phyloP scores from a whole-genome alignment of 306 rosid genomes.

The Glycine latifolia region DNA sequence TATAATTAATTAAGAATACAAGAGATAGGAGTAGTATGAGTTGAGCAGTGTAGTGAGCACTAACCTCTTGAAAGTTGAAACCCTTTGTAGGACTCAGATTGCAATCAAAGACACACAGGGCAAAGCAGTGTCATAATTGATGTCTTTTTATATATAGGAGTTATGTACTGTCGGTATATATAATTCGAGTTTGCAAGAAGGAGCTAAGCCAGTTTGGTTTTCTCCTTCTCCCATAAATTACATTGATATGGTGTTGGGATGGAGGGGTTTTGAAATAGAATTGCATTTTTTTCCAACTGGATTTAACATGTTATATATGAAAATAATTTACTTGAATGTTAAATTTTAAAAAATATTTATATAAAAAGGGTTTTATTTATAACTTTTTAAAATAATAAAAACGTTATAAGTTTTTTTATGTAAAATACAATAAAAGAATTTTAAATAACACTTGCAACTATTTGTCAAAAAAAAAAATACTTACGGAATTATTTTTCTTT shows the following conservation, averaged over 20 bases:
- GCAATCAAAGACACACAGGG: constrained; percentile 29
- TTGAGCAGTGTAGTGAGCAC: constrained; percentile 19
- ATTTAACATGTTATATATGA: background rate
- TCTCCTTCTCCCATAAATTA: background rate
- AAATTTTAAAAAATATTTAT: no score
- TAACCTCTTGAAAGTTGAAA: constrained; percentile 43
- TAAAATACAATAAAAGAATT: no score
- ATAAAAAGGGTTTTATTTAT: no score
- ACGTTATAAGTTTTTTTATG: no score
- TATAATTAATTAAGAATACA: constrained; percentile 9
- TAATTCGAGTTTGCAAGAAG: constrained; percentile 1
- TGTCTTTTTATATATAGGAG: constrained; percentile 33
- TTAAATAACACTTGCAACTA: no score
- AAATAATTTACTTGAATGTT: background rate
- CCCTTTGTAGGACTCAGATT: constrained; percentile 24
- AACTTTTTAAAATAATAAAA: no score
- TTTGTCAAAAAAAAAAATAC: no score
- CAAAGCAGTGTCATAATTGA: constrained; percentile 42
- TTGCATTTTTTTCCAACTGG: background rate
- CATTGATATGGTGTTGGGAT: background rate
- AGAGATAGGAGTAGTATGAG: background rate
- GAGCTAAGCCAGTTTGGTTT: background rate
- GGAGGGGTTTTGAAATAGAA: background rate
- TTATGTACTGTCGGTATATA: constrained; percentile 16
- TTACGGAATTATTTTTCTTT: no score